Evolutionary conservation across 306 rosid species (phyloP), one percentile per base, ranked within the genome.

Genomic region (Rosa lucieae): DNA sequence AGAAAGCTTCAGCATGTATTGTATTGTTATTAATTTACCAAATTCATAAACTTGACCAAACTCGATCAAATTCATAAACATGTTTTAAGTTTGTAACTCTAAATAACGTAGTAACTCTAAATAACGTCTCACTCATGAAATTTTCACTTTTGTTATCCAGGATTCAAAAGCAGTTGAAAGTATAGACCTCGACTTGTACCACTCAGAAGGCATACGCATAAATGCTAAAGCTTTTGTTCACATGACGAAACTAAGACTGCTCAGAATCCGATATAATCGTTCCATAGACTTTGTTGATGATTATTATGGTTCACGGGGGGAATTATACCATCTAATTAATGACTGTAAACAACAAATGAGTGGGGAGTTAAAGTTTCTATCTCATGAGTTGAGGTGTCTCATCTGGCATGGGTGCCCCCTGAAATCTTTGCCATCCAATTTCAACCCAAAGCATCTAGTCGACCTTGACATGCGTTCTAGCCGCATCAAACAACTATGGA

Each of bases 211-310:
- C 29, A 1, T 26, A 58, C 0, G 1, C 23, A 70, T 79, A 39
- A 70, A 70, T 74, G 82, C 78, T 72, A n/a, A 11, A 11, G 82
- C 86, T 75, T 85, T 85, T 62, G 48, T 42, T 76, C 40, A 10
- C 0, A 76, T 82, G 84, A 53, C 29, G 67, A 63, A 80, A 15
- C 70, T 85, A 56, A 80, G 68, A 58, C 48, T 80, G 32, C 82
- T 85, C 4, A 73, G 70, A 62, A n/a, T 78, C 51, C 3, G 10
- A 0, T 21, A 0, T 2, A 43, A 40, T 0, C n/a, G 63, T 0
- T 53, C 42, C 14, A 76, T 23, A 52, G 42, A 76, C 15, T 14
- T 20, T 14, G 37, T 23, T 29, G 32, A 29, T 29, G 42, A 62
- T 62, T 62, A 62, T 62, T 12, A 62, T 26, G 39, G 18, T 66